These are phyloP conservation scores for Tetramitus jugosus DNA, from an alignment of 208 protist genomes.

Conservation along the genomic window DNA sequence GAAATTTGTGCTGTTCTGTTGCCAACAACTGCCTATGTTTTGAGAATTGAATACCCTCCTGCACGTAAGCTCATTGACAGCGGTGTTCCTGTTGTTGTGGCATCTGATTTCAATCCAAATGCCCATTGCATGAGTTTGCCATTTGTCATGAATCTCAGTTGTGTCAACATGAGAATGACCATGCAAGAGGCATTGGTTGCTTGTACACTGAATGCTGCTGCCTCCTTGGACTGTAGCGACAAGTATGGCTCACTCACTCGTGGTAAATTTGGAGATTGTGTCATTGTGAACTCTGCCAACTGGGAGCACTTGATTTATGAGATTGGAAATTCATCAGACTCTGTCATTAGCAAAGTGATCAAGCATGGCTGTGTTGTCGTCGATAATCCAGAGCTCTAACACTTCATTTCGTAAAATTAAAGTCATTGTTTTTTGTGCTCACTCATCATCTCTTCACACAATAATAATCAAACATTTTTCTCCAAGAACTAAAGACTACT, in stretches of 20 bases:
- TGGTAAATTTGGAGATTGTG: slow-evolving; percentile 61
- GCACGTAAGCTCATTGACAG: slow-evolving; percentile 57
- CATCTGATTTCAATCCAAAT: slow-evolving; percentile 72
- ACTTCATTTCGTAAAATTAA: no score
- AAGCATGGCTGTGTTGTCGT: no score
- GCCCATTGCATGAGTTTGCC: slow-evolving; percentile 68
- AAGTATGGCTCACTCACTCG: slow-evolving; percentile 55
- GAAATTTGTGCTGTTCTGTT: slow-evolving; percentile 50
- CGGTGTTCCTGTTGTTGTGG: slow-evolving; percentile 57
- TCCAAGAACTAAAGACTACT: no score
- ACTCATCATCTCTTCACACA: no score
- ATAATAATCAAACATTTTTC: no score
- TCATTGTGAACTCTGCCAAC: slow-evolving; percentile 50
- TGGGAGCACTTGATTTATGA: slow-evolving; percentile 78
- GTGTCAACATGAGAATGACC: slow-evolving; percentile 63
- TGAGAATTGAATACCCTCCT: slow-evolving; percentile 56
- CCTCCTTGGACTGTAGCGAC: slow-evolving; percentile 41
- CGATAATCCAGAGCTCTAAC: no score
- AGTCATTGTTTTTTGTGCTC: no score
- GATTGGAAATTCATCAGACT: slow-evolving; percentile 61
- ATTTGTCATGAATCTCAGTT: slow-evolving; percentile 71
- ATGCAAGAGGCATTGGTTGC: slow-evolving; percentile 64
- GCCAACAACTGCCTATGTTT: slow-evolving; percentile 64
- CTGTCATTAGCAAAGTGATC: no score
- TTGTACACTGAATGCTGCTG: slow-evolving; percentile 64